Conservation (phyloP, 352 stramenopile species). For the Globisporangium mamillatum region DNA sequence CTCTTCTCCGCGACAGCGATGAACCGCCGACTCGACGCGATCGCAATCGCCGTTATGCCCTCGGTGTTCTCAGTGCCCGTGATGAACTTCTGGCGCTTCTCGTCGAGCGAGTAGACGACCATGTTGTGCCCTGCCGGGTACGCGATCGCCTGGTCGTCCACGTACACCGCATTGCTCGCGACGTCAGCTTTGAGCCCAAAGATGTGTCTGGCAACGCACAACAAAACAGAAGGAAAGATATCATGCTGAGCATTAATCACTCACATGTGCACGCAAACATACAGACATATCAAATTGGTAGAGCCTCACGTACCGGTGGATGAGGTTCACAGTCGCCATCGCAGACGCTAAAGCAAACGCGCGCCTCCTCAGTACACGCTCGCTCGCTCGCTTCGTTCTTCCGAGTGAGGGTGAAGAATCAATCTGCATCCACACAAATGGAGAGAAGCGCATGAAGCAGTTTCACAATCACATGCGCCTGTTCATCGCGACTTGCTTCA, state of each 20-base stretch:
- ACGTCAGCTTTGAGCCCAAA: conserved; percentile 90
- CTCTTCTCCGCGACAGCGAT: conserved; percentile 76
- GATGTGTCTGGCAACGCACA: conserved; percentile 57
- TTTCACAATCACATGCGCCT: not conserved
- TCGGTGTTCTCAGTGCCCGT: conserved; percentile 69
- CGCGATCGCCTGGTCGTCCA: conserved; percentile 78
- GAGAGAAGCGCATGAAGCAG: not conserved
- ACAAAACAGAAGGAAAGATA: not conserved
- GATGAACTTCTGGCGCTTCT: conserved; percentile 91
- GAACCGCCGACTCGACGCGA: conserved; percentile 74
- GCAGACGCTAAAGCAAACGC: not conserved
- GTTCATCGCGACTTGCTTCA: too few species aligned
- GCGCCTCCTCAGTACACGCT: not conserved
- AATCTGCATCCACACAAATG: not conserved
- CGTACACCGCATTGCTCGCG: conserved; percentile 74
- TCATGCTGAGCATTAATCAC: not conserved
- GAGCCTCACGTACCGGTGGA: conserved; percentile 27
- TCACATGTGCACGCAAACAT: not conserved
- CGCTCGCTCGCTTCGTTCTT: not conserved
- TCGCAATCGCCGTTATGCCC: conserved; percentile 61
- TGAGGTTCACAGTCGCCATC: conserved; percentile 45
- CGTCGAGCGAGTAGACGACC: conserved; percentile 86
- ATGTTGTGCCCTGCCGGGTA: conserved; percentile 89
- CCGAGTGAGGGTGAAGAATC: not conserved
- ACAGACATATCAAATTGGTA: not conserved